phyloP scores from a whole-genome alignment of 1,284 basidiomycete species.

The Pascua sp. region DNA sequence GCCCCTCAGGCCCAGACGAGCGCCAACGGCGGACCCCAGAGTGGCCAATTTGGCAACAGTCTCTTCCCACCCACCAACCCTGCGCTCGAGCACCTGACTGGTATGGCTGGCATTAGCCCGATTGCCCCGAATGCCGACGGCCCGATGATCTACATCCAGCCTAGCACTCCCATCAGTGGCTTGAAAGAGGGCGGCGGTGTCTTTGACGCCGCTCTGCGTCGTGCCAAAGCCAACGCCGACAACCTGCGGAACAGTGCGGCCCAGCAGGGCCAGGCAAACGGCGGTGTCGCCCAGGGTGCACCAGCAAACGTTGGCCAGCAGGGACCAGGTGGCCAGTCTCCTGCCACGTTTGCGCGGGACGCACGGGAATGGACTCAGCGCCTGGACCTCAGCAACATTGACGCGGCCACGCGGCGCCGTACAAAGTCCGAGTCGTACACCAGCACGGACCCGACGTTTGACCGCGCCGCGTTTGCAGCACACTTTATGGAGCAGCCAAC shows the following conservation, averaged over 20 bases:
- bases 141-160: constrained; percentile 50
- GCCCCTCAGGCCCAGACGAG: neutral
- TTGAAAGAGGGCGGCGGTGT: constrained; percentile 43
- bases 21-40: neutral
- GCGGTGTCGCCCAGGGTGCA: neutral
- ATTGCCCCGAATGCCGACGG: constrained; percentile 46
- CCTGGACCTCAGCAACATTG: constrained; percentile 5
- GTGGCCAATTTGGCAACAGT: constrained; percentile 18
- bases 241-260: neutral
- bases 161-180: constrained; percentile 49
- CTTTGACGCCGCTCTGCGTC: constrained; percentile 43
- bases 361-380: constrained; percentile 11
- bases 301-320: neutral
- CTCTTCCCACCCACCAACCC: constrained; percentile 42
- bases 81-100: constrained; percentile 37
- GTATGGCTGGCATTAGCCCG: constrained; percentile 47
- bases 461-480: constrained; percentile 16
- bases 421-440: constrained; percentile 46
- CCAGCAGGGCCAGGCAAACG: constrained; percentile 18
- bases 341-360: constrained; percentile 1
- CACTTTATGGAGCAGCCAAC: neutral
- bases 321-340: neutral
- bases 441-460: constrained; percentile 26
- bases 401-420: constrained; percentile 20
- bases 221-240: constrained; percentile 20